Percentiles rank a stretch among this genome's conserved stretches.
phyloP scores from a whole-genome alignment of 495 filamentous ascomycete species.

The Hyphodiscus hymeniophilus region DNA sequence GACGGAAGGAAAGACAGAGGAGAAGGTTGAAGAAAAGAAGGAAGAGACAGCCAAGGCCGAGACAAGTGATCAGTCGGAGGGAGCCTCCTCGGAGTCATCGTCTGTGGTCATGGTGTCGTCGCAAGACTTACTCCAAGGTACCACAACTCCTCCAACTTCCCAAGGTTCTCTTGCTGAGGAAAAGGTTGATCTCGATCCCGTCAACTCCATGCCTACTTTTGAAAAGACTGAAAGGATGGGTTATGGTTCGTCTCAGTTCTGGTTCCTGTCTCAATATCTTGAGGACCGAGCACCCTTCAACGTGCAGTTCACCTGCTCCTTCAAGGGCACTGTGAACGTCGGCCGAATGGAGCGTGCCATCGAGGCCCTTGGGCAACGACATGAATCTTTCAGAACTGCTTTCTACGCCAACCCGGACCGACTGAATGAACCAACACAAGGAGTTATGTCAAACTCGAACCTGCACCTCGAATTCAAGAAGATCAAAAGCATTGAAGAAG shows the following conservation, averaged over 20 bases:
- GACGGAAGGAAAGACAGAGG: no score
- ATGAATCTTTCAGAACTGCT: slow-evolving; percentile 18
- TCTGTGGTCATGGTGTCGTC: no score
- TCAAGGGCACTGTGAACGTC: neutral
- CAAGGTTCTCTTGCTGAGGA: no score
- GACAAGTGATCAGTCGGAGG: no score
- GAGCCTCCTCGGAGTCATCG: no score
- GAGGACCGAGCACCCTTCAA: slow-evolving; percentile 32
- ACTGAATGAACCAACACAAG: slow-evolving; percentile 8
- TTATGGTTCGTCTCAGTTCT: slow-evolving; percentile 36
- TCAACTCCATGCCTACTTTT: no score
- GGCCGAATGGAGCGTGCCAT: slow-evolving; percentile 5
- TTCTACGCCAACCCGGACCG: no score
- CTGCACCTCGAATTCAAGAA: slow-evolving; percentile 10
- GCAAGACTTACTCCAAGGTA: no score
- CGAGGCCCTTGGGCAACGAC: slow-evolving; percentile 1
- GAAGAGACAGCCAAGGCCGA: no score
- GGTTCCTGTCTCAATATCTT: slow-evolving; percentile 32
- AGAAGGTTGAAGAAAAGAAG: no score
- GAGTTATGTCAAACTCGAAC: slow-evolving; percentile 7
- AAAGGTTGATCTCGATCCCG: no score
- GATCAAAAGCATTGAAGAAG: slow-evolving; percentile 9
- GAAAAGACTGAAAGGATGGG: slow-evolving; percentile 21
- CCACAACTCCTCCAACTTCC: no score
- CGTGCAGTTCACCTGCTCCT: neutral